Base-by-base conservation (phyloP, 2,329 filamentous ascomycete genomes). In the Diaporthe helianthi region DNA sequence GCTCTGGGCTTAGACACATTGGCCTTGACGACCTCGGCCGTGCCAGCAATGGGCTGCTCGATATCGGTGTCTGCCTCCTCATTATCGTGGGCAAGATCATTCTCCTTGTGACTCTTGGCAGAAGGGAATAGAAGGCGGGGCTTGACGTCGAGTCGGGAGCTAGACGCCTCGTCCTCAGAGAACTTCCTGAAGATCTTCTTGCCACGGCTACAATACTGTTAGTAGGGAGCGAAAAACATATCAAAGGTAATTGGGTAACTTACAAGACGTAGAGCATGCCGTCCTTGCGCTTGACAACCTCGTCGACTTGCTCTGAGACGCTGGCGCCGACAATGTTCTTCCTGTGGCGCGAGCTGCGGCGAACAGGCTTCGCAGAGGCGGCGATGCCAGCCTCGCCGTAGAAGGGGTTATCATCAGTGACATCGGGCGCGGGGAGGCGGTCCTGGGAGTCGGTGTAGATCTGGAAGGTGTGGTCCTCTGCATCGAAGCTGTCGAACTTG, bases 371-470 rank as follows among this genome's bases (percentile, higher is more conserved):
- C 70, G 82, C 80, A 13, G 77, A 78, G 70, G 81, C 78, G 55
- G 79, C 68, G 26, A 76, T 71, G 68, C 81, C 73, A 44, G 80
- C 75, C 53, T 83, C 82, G 65, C 85, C 87, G 71, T 89, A 86
- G 78, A 95, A 96, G 1, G 92, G 92, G 76, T 95, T 96, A 31
- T 90, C 89, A 8, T 83, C 80, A 73, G 85, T 89, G n/a, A 80
- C 77, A 74, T 93, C 92, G 51, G 88, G 81, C 72, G 89, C 86
- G 24, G 93, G 93, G 51, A 94, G 80, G 67, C 90, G 89, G 73
- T 97, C 94, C 72, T 93, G 90, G 0, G 92, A 89, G 78, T 96
- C 92, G 49, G 91, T 94, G 76, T 89, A 95, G 75, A 95, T 93
- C 72, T 87, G 79, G 73, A 94, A 92, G n/a, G 83, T 78, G 31